A percentile compares a stretch with the other conserved stretches of the same genome.
Evolutionary conservation across 2,329 filamentous ascomycete genomes (phyloP).

Genomic region (Colletotrichum cereale): DNA sequence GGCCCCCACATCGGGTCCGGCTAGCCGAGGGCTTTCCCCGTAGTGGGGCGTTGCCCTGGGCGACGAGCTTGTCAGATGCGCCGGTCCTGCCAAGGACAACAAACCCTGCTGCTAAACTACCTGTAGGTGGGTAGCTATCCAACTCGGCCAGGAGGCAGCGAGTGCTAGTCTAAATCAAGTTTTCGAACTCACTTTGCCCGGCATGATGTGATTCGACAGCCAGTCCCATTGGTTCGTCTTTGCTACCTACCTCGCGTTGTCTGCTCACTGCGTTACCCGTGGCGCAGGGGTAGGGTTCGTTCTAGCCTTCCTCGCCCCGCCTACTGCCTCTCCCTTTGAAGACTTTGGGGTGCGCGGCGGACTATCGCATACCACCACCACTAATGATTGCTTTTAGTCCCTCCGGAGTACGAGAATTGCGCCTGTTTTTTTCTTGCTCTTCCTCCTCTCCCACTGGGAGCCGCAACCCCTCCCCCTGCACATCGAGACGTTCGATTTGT

Average conservation of each 20-base stretch:
- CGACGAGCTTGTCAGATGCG: conserved; percentile 15
- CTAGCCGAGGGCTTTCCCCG: background rate
- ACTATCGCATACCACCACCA: background rate
- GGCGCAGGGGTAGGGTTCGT: conserved; percentile 18
- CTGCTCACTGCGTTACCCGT: conserved; percentile 6
- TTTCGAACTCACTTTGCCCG: background rate
- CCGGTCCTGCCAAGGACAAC: conserved; percentile 23
- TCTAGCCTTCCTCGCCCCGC: conserved; percentile 10
- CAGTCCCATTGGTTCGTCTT: conserved; percentile 7
- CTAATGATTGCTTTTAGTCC: too few species aligned
- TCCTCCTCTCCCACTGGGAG: background rate
- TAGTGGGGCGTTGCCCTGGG: conserved; percentile 19
- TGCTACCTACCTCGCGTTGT: background rate
- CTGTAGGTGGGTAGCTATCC: background rate
- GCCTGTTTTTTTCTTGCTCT: background rate
- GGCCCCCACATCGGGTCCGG: background rate
- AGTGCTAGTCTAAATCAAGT: conserved; percentile 1
- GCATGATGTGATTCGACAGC: conserved; percentile 21
- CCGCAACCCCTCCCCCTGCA: conserved; percentile 16
- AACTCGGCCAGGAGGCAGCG: background rate
- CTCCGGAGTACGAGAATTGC: too few species aligned
- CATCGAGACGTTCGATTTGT: conserved; percentile 35
- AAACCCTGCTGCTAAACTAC: background rate
- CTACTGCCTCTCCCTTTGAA: conserved; percentile 2
- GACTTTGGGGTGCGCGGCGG: conserved; percentile 1